Conservation (phyloP, 129 eudicot genomes). For the Solidago caesia region DNA sequence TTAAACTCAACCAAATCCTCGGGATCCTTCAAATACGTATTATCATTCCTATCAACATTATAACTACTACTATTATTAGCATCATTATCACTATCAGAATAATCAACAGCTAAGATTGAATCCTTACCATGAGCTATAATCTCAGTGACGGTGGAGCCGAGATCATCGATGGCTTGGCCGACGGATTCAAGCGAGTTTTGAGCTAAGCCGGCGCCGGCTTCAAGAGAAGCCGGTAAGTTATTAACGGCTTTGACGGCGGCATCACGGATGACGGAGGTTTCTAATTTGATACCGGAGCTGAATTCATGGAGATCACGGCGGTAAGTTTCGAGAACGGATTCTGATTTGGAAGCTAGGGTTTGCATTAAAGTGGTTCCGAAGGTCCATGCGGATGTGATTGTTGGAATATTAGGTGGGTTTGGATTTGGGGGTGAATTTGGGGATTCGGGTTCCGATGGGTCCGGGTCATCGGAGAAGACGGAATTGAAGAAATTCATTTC, state of each 20-base stretch:
- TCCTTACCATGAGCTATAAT: constrained; percentile 52
- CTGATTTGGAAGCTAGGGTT: constrained; percentile 73
- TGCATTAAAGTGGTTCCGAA: constrained; percentile 54
- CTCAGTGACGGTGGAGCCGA: constrained; percentile 56
- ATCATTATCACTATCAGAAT: constrained; percentile 34
- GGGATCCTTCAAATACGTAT: constrained; percentile 61
- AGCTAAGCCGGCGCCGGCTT: constrained; percentile 83
- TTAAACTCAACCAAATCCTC: constrained; percentile 50
- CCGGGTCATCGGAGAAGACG: constrained; percentile 65
- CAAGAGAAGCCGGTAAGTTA: constrained; percentile 62
- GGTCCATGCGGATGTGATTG: constrained; percentile 55
- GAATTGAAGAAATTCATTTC: constrained; percentile 85
- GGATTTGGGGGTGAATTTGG: constrained; percentile 32
- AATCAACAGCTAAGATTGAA: constrained; percentile 34
- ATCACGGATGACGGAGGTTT: constrained; percentile 60
- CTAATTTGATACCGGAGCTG: constrained; percentile 62
- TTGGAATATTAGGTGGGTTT: constrained; percentile 18
- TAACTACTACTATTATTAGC: constrained; percentile 15
- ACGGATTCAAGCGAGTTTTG: constrained; percentile 79
- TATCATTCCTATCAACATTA: constrained; percentile 3
- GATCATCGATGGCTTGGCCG: constrained; percentile 78
- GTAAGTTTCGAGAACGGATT: constrained; percentile 61
- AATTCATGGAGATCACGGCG: constrained; percentile 76
- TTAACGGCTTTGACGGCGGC: constrained; percentile 63
- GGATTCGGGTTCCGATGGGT: constrained; percentile 18